A percentile compares a stretch with the other conserved stretches of the same genome.
Evolutionary conservation across 768 basidiomycete genomes (phyloP).

Genomic region (Suillus placidus): DNA sequence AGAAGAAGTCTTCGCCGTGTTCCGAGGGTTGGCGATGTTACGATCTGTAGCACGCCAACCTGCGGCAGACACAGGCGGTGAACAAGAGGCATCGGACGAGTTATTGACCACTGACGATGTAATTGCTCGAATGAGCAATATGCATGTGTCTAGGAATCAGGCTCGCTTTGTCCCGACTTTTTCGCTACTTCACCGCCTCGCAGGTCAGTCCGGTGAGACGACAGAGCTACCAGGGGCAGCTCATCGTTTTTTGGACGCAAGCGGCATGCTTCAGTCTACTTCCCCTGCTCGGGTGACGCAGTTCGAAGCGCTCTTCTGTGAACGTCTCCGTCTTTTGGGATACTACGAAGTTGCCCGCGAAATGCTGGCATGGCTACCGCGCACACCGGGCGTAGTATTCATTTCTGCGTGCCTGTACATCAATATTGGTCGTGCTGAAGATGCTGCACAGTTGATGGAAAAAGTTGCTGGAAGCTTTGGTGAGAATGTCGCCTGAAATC

Average conservation of each 20-base stretch:
- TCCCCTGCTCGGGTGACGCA: slow-evolving; percentile 69
- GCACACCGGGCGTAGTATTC: slow-evolving; percentile 75
- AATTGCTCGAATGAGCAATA: slow-evolving; percentile 63
- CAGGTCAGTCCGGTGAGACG: slow-evolving; percentile 53
- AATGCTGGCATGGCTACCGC: slow-evolving; percentile 75
- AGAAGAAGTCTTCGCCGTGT: slow-evolving; percentile 78
- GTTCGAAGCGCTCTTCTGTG: slow-evolving; percentile 73
- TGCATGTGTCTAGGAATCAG: slow-evolving; percentile 65
- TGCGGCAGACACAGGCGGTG: slow-evolving; percentile 40
- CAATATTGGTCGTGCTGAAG: slow-evolving; percentile 66
- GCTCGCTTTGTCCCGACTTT: slow-evolving; percentile 52
- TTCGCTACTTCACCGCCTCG: slow-evolving; percentile 65
- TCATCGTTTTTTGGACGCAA: slow-evolving; percentile 70
- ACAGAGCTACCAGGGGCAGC: slow-evolving; percentile 59
- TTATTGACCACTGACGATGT: slow-evolving; percentile 62
- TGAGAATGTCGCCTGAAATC: slow-evolving; percentile 37
- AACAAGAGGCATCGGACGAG: slow-evolving; percentile 34
- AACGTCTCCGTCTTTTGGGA: slow-evolving; percentile 64
- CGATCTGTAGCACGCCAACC: slow-evolving; percentile 64
- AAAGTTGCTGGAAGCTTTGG: slow-evolving; percentile 77
- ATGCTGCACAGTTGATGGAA: slow-evolving; percentile 73
- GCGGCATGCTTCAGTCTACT: slow-evolving; percentile 66
- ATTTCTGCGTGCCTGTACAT: slow-evolving; percentile 71
- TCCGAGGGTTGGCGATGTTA: slow-evolving; percentile 75
- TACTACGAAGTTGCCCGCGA: slow-evolving; percentile 64